phyloP scores from a whole-genome alignment of 192 early-diverging fungal species.

The Kickxella alabastrina region DNA sequence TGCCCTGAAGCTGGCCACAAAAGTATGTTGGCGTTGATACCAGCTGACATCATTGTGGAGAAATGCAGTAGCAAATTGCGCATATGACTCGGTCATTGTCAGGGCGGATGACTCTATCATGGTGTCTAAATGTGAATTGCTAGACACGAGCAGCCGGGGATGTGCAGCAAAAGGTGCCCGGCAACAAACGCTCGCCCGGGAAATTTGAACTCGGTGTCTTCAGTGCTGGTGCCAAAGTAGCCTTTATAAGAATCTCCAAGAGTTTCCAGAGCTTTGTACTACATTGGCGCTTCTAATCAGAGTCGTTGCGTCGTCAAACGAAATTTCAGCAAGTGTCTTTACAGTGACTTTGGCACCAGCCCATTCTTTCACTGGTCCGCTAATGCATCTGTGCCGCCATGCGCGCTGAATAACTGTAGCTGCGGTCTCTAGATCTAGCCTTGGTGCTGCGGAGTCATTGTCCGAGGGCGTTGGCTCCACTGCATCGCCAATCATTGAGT shows the following conservation, averaged over 20 bases:
- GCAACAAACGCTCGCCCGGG: slow-evolving; percentile 39
- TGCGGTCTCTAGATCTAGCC: neutral
- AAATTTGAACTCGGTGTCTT: neutral
- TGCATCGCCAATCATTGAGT: neutral
- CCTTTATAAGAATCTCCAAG: too few species aligned
- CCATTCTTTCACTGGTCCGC: slow-evolving; percentile 15
- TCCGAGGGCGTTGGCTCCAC: too few species aligned
- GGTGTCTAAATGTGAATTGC: slow-evolving; percentile 21
- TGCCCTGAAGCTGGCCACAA: slow-evolving; percentile 26
- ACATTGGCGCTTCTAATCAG: slow-evolving; percentile 21
- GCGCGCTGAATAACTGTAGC: slow-evolving; percentile 28
- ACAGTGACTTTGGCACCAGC: slow-evolving; percentile 11
- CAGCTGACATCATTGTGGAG: slow-evolving; percentile 7
- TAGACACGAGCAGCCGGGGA: slow-evolving; percentile 18
- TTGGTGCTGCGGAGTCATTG: neutral
- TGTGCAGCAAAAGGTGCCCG: slow-evolving; percentile 34
- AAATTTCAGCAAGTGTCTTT: slow-evolving; percentile 11
- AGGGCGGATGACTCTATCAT: slow-evolving; percentile 27
- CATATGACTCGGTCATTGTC: slow-evolving; percentile 21
- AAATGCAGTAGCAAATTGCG: slow-evolving; percentile 14
- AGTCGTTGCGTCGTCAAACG: slow-evolving; percentile 28
- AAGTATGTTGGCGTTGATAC: slow-evolving; percentile 17
- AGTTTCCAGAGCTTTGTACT: slow-evolving; percentile 2
- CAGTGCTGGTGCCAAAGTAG: too few species aligned
- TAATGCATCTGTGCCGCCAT: slow-evolving; percentile 15